Base-by-base conservation (phyloP, 2,329 filamentous ascomycete species). In the Colletotrichum gloeosporioides region DNA sequence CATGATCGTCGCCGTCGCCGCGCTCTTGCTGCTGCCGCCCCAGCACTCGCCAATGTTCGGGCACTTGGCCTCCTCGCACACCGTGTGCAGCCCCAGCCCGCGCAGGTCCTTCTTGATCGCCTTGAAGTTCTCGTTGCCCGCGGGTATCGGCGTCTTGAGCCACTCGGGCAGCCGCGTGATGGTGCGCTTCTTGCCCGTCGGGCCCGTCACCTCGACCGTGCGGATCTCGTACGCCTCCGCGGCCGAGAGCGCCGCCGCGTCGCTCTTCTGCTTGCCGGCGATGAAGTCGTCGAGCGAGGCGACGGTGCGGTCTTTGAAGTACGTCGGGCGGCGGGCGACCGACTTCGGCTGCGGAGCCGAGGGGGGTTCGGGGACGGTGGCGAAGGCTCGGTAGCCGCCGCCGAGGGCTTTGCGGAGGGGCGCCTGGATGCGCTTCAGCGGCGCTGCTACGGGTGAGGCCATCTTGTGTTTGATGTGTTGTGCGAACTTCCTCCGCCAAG, bases 41-140 rank as follows among this genome's bases (percentile, higher is more conserved):
- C 97, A 99, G 88, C 97, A 99, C 84, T 99, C 96, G 78, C 94
- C 96, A 77, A 99, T 98, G 86, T 99, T 99, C 77, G 97, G 97
- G 86, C 97, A 99, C 79, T 96, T 92, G 2, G 97, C 97, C 87
- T 99, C 97, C 87, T 99, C 97, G 86, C 97, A 99, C 18, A 99
- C 97, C 6, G 97, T 99, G 85, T 98, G 96, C 73, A 99, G 89
- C 74, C 95, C 94, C 76, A 99, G 87, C 0, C 97, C 97, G 44
- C 97, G 92, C 79, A 99, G 88, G 85, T 99, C 97, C 78, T 94
- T 93, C 89, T 98, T 98, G 85, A 99, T 98, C 82, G 95, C 95
- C 87, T 98, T 98, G 89, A 94, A 98, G 87, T 98, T 98, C 73
- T 89, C 86, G 83, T 92, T 94, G 77, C 93, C 93, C 15, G 92